Percentiles rank a stretch among this genome's conserved stretches.
Conservation (phyloP, 2,329 filamentous ascomycete genomes). For the Ophiocordyceps camponoti-rufipedis region DNA sequence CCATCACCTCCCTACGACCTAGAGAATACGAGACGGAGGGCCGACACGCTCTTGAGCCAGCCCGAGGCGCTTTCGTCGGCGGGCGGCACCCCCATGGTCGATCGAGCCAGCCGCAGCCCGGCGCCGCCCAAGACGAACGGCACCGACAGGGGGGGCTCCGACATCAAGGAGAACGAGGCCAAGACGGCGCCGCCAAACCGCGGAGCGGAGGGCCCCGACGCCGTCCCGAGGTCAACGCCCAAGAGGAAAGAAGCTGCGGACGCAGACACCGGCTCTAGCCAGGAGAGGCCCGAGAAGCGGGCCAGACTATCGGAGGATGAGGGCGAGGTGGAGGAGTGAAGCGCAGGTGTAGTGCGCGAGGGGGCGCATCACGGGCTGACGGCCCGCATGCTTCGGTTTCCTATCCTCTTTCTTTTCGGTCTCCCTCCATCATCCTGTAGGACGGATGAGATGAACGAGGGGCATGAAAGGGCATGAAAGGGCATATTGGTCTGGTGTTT, state of each 20-base stretch:
- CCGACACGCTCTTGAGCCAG: conserved; percentile 22
- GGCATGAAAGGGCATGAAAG: neutral
- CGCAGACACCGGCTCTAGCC: conserved; percentile 11
- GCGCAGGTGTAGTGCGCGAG: neutral
- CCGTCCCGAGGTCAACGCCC: conserved; percentile 15
- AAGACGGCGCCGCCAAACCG: conserved; percentile 12
- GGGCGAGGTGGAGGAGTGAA: conserved; percentile 22
- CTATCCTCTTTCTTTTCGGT: neutral
- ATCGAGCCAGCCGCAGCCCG: conserved; percentile 31
- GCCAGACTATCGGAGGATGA: conserved; percentile 27
- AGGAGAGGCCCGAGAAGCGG: conserved; percentile 23
- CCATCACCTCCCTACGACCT: conserved; percentile 36
- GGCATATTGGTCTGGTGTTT: neutral
- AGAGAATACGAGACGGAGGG: conserved; percentile 34
- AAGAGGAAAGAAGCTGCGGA: conserved; percentile 24
- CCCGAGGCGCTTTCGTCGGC: conserved; percentile 26
- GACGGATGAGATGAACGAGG: neutral
- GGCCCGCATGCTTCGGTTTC: too few relatives aligned
- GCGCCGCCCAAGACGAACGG: conserved; percentile 19
- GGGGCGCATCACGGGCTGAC: neutral
- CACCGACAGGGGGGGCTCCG: conserved; percentile 12
- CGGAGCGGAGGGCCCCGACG: conserved; percentile 11
- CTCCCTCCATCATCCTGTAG: neutral
- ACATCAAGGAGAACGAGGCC: neutral
- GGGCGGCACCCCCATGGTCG: conserved; percentile 28